Evolutionary conservation across 805 yeast genomes (phyloP).

Genomic region (Ogataea angusta): DNA sequence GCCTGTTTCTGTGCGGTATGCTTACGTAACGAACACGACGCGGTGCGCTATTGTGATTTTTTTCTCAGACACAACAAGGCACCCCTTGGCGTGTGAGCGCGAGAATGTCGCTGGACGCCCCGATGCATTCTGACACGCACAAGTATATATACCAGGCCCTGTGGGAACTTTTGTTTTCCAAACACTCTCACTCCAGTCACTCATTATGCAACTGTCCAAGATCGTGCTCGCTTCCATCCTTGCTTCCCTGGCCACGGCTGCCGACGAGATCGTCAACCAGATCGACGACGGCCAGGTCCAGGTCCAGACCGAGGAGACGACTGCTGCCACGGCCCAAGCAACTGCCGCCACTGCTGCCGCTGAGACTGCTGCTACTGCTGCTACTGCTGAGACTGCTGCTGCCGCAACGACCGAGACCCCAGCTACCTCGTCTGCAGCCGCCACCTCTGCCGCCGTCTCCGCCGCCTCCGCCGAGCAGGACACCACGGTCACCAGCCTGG

Average conservation of each 20-base stretch:
- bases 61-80: conserved; percentile 1
- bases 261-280: conserved; percentile 20
- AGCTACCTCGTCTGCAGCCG: not conserved
- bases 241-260: conserved; percentile 10
- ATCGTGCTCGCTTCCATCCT: conserved; percentile 14
- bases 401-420: not conserved
- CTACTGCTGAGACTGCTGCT: not conserved
- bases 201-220: conserved; percentile 25
- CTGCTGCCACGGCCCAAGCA: conserved; percentile 2
- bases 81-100: conserved; percentile 7
- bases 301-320: conserved; percentile 2
- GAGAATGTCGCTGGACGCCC: conserved; percentile 2
- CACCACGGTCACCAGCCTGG: not conserved
- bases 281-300: conserved; percentile 26
- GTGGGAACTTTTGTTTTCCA: not conserved
- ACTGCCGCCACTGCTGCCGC: conserved; percentile 8
- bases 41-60: conserved; percentile 1
- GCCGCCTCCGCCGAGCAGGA: not conserved
- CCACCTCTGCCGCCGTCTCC: not conserved
- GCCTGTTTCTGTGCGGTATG: not conserved
- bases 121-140: conserved; percentile 1
- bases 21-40: conserved; percentile 10
- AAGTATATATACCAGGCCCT: conserved; percentile 3
- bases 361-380: conserved; percentile 3
- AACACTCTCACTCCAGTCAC: conserved; percentile 12